Conservation (phyloP, 2,329 filamentous ascomycete genomes). For the Arthrobotrys musiformis region DNA sequence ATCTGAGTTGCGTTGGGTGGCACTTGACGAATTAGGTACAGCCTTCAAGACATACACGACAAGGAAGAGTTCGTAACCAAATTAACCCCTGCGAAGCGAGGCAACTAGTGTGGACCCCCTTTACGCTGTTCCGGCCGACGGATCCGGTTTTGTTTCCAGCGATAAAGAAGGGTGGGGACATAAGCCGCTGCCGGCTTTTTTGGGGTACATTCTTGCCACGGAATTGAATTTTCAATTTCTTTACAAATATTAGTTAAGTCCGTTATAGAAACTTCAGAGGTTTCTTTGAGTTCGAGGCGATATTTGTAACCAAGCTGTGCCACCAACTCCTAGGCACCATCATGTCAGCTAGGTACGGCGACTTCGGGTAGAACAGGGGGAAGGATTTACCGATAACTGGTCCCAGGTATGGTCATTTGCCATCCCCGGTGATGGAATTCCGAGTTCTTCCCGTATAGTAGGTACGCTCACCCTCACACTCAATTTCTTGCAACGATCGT, state of each 20-base stretch:
- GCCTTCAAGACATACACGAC: background rate
- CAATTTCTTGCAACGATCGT: background rate
- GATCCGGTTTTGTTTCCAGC: background rate
- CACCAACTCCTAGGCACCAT: background rate
- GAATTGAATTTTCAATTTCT: background rate
- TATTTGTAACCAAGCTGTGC: background rate
- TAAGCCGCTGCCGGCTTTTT: background rate
- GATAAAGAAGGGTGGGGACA: background rate
- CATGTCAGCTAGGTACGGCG: too few species aligned
- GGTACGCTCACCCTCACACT: background rate
- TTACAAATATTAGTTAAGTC: background rate
- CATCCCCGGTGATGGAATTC: background rate
- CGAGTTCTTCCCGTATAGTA: background rate
- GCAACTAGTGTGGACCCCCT: background rate
- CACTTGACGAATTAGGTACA: background rate
- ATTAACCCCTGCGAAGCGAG: too few species aligned
- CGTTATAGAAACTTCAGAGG: background rate
- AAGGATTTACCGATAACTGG: background rate
- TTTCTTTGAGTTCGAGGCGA: background rate
- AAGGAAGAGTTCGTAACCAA: too few species aligned
- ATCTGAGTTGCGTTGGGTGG: background rate
- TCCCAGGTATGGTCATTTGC: background rate
- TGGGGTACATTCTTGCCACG: background rate
- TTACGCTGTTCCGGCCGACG: background rate
- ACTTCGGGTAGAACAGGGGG: too few species aligned